Base-by-base conservation (phyloP, 345 rosid species). In the Raphanus sativus region DNA sequence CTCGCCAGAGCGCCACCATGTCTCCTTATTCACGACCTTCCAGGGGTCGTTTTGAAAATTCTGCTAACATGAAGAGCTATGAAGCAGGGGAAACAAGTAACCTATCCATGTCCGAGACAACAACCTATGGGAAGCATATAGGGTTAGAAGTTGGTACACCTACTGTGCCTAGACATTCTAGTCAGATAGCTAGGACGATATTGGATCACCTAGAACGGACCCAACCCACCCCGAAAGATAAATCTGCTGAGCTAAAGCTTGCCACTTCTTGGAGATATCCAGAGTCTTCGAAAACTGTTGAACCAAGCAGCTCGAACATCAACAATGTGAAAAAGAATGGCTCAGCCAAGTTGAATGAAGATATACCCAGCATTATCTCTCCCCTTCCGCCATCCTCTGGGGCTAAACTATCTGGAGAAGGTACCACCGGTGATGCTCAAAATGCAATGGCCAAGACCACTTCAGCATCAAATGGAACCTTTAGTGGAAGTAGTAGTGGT, bases 191-290 rank as follows among this genome's bases (percentile, higher is more conserved):
- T 73, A 83, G 86, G 76, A 91, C 81, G 72, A 95, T 95, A 83
- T 54, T 91, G 85, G 98, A 89, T 67, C 88, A 85, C 70, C 90
- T 95, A 70, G 92, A 90, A 34, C 87, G 98, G 80, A 88, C 83
- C 68, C 73, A 81, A 38, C 81, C 86, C 66, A 88, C 90, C 77
- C 96, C 96, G 6, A 89, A 83, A 78, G 85, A 82, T 13, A 95
- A 87, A 79, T 74, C 87, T 68, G 84, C 83, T 6, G 99, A 95
- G 88, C 82, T 95, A 77, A 87, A 83, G 87, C 78, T 86, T 56
- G 90, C 90, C 62, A 80, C 89, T 81, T 84, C 80, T 6, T 83
- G 89, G 94, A 83, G 85, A 78, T 76, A 81, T 65, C 52, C 87
- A 8, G 21, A 64, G 68, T 71, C 86, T 78, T 85, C 87, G 24